Evolutionary conservation across 106 monocot genomes (phyloP).

Genomic region (Apostasia ramifera): DNA sequence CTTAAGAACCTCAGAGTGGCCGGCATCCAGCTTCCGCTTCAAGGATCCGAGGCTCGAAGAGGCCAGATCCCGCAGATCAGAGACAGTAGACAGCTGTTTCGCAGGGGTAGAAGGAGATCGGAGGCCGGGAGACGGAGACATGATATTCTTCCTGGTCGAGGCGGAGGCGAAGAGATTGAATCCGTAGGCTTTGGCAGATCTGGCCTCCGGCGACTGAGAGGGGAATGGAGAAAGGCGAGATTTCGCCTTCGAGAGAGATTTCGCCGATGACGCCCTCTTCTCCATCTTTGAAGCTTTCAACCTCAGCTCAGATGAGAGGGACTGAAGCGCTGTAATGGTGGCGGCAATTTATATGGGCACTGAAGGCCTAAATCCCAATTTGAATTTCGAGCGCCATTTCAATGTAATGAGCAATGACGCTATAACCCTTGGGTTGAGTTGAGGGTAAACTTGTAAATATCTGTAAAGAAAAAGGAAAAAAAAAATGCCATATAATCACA

Average conservation of each 20-base stretch:
- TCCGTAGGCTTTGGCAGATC: slow-evolving; percentile 1
- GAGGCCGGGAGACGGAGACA: slow-evolving; percentile 1
- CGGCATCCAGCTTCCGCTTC: slow-evolving; percentile 10
- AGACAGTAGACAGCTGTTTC: slow-evolving; percentile 6
- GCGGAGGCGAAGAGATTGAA: slow-evolving; percentile 7
- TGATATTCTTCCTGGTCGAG: background rate
- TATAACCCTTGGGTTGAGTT: too few relatives aligned
- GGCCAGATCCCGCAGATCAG: slow-evolving; percentile 17
- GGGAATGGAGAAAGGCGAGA: slow-evolving; percentile 17
- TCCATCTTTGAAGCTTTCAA: slow-evolving; percentile 1
- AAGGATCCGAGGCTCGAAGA: slow-evolving; percentile 7
- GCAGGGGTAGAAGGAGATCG: slow-evolving; percentile 4
- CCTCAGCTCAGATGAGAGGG: too few relatives aligned
- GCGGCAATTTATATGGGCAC: too few relatives aligned
- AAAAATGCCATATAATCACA: too few relatives aligned
- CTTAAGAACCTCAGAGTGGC: slow-evolving; percentile 16
- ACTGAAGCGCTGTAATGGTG: too few relatives aligned
- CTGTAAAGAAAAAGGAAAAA: too few relatives aligned
- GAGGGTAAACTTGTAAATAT: too few relatives aligned
- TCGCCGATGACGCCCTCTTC: slow-evolving; percentile 11
- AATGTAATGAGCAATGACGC: too few relatives aligned
- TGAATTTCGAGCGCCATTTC: too few relatives aligned
- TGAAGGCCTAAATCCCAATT: too few relatives aligned
- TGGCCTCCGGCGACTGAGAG: background rate
- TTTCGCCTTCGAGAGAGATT: slow-evolving; percentile 10